Evolutionary conservation across 179 eudicot genomes (phyloP).

Genomic region (Silene coronaria): DNA sequence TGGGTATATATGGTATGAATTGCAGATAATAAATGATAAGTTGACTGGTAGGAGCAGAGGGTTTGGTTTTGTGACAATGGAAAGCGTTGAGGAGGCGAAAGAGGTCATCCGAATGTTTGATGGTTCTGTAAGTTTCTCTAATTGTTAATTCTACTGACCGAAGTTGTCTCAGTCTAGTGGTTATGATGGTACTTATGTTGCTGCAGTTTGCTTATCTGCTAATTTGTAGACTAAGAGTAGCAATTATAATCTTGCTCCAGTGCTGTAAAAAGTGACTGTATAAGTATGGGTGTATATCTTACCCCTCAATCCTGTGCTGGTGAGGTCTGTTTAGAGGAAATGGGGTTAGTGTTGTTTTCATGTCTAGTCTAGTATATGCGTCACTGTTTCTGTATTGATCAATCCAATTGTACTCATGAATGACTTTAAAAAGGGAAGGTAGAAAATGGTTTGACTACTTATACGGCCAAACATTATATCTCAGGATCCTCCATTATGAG

Average conservation of each 20-base stretch:
- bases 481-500: no score
- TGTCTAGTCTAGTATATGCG: not conserved
- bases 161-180: no score
- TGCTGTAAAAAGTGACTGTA: not conserved
- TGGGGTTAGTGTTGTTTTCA: not conserved
- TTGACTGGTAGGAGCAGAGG: slow-evolving; percentile 87
- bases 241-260: no score
- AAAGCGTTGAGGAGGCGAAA: slow-evolving; percentile 54
- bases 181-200: not conserved
- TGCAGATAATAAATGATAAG: slow-evolving; percentile 75
- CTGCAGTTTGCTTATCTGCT: not conserved
- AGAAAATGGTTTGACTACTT: no score
- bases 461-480: no score
- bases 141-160: not conserved
- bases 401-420: no score
- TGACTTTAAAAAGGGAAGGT: no score
- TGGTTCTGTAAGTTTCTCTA: slow-evolving; percentile 65
- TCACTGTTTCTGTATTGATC: no score
- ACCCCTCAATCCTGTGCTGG: not conserved
- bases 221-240: not conserved
- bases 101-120: slow-evolving; percentile 80
- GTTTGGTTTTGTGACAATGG: slow-evolving; percentile 91
- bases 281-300: not conserved
- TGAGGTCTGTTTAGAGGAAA: not conserved
- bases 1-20: not conserved